Base-by-base conservation (phyloP, 495 filamentous ascomycete species). In the Cercophora scortea region DNA sequence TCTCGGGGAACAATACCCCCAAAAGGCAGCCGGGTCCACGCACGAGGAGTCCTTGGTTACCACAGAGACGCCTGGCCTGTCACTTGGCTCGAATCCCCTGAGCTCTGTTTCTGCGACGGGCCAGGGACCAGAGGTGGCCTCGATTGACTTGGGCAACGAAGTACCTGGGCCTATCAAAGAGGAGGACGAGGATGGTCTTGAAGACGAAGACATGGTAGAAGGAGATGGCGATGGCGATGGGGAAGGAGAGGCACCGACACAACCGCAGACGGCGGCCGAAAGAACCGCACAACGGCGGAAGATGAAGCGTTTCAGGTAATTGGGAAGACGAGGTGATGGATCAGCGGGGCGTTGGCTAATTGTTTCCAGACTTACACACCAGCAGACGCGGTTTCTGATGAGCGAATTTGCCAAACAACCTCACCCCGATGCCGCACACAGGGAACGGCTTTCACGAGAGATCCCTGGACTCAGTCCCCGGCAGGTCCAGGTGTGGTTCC, bases 401-500 rank as follows among this genome's bases (percentile, higher is more conserved):
- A 96, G 89, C 66, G 92, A 97, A 69, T 97, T 96, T 61, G 87
- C 89, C 47, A 89, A 92, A 57, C 90, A 97, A 61, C 87, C 92
- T 17, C 92, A 97, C 71, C 92, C 92, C 11, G 91, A 97, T 67
- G 91, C 92, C 33, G 87, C 89, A 42, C 90, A 97, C 71, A 81
- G 92, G 51, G 90, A 96, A 68, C 78, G 90, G 34, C 73, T 97
- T 47, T 92, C 92, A 34, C 77, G 87, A 51, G 92, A 96, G 62
- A 96, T 97, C 48, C 92, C 92, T 42, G 92, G 92, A 9, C 72
- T 97, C 42, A 96, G 88, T 53, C 89, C 92, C 40, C 82, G 92
- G 52, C 92, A 97, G 65, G 92, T 97, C 8, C 92, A 97, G 72
- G 92, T 97, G 53, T 97, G 92, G 92, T 97, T 97, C 69, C 92